Evolutionary conservation across 1,139 yeast genomes (phyloP).

Genomic region (Taphrina pruni): DNA sequence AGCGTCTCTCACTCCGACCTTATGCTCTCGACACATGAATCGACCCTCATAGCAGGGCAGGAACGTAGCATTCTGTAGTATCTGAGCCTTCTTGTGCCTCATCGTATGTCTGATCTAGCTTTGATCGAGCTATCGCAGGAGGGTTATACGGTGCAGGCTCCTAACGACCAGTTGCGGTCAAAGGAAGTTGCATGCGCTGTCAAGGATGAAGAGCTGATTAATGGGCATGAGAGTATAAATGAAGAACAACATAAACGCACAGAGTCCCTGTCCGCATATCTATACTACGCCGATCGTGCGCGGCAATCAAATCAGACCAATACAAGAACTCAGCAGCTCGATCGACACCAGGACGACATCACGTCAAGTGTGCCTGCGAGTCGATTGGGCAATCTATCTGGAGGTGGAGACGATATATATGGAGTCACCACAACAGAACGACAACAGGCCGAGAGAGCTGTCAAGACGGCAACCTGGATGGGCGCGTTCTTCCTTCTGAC

Average conservation of each 20-base stretch:
- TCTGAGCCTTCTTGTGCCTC: neutral
- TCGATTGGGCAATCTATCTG: neutral
- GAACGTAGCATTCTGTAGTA: neutral
- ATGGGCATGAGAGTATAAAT: neutral
- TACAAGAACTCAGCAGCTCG: neutral
- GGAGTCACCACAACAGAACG: constrained; percentile 6
- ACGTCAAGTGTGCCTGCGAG: neutral
- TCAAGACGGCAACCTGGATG: constrained; percentile 20
- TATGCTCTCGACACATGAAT: neutral
- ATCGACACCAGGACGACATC: neutral
- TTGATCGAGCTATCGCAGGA: constrained; percentile 1
- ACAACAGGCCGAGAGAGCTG: neutral
- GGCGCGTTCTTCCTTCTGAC: constrained; percentile 56
- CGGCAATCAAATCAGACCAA: neutral
- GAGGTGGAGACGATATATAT: neutral
- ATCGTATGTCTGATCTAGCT: neutral
- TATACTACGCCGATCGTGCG: constrained; percentile 15
- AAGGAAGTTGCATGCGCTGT: neutral
- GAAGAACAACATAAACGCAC: neutral
- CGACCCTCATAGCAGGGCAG: neutral
- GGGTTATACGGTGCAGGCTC: neutral
- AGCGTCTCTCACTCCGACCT: too few relatives aligned
- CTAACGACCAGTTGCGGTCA: neutral
- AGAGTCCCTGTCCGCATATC: neutral
- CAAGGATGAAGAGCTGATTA: neutral